A percentile compares a stretch with the other conserved stretches of the same genome.
phyloP scores from a whole-genome alignment of 139 green algal species.

The Picochlorum sp. region DNA sequence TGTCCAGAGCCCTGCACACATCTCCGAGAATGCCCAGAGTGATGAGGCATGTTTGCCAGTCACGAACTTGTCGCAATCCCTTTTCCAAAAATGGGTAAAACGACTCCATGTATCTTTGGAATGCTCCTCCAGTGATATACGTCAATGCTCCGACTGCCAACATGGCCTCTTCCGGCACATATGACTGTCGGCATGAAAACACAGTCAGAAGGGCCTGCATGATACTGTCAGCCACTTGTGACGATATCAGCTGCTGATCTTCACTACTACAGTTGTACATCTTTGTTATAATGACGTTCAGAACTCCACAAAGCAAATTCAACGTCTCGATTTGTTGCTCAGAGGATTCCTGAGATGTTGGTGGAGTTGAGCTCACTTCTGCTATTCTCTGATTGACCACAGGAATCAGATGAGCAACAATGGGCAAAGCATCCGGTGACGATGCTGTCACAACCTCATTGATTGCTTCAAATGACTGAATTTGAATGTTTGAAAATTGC shows the following conservation, averaged over 20 bases:
- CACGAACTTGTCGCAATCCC: constrained; percentile 78
- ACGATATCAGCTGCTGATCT: constrained; percentile 47
- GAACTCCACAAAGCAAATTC: constrained; percentile 85
- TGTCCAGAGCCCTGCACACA: constrained; percentile 73
- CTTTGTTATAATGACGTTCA: constrained; percentile 81
- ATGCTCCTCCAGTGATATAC: constrained; percentile 62
- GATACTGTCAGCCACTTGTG: constrained; percentile 70
- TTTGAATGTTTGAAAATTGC: constrained; percentile 46
- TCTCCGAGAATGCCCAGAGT: constrained; percentile 88
- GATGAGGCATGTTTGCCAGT: constrained; percentile 69
- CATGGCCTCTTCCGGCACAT: constrained; percentile 93
- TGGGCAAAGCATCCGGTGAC: constrained; percentile 58
- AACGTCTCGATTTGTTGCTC: constrained; percentile 67
- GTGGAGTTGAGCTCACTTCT: constrained; percentile 1
- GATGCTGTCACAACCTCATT: constrained; percentile 85
- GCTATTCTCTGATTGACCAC: constrained; percentile 67
- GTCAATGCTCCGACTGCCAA: constrained; percentile 83
- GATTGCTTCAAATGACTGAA: constrained; percentile 87
- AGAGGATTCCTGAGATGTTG: constrained; percentile 12
- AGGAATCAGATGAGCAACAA: constrained; percentile 72
- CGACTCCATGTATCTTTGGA: constrained; percentile 85
- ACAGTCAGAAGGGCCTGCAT: constrained; percentile 50
- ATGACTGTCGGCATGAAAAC: constrained; percentile 27
- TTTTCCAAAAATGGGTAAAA: constrained; percentile 78
- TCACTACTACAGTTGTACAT: constrained; percentile 54